Conservation (phyloP, 768 basidiomycete genomes). For the Suillus spraguei region DNA sequence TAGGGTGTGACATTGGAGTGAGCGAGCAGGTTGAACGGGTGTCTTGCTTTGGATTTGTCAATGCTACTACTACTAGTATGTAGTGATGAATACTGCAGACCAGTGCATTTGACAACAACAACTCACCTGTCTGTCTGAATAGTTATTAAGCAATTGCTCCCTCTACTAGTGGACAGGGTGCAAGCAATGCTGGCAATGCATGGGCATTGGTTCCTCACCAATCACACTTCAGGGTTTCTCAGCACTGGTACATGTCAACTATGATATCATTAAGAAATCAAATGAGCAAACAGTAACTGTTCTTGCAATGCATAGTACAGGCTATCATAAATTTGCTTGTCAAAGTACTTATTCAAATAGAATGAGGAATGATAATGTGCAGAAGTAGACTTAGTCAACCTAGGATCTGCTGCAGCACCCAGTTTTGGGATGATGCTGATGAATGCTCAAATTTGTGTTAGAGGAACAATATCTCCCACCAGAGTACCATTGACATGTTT, state of each 20-base stretch:
- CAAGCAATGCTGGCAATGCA: too few species aligned
- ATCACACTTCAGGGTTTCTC: too few species aligned
- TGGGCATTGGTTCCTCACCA: too few species aligned
- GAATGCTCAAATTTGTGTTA: slow-evolving; percentile 24
- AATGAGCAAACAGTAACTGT: background rate
- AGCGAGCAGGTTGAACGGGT: background rate
- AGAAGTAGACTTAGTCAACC: slow-evolving; percentile 28
- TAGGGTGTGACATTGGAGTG: background rate
- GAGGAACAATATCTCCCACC: slow-evolving; percentile 34
- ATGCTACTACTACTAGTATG: background rate
- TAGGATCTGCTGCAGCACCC: too few species aligned
- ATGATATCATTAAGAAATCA: background rate
- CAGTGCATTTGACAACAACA: background rate
- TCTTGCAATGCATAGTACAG: background rate
- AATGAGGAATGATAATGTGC: slow-evolving; percentile 24
- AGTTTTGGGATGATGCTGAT: too few species aligned
- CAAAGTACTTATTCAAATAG: slow-evolving; percentile 37
- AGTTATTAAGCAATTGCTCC: background rate
- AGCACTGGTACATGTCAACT: too few species aligned
- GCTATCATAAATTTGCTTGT: slow-evolving; percentile 30
- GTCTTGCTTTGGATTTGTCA: background rate
- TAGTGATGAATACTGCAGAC: background rate
- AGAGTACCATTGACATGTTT: too few species aligned
- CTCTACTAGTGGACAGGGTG: background rate
- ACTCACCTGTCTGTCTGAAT: background rate